A percentile compares a stretch with the other conserved stretches of the same genome.
Conservation (phyloP, 2,329 filamentous ascomycete genomes). For the Ophiocordyceps camponoti-rufipedis region DNA sequence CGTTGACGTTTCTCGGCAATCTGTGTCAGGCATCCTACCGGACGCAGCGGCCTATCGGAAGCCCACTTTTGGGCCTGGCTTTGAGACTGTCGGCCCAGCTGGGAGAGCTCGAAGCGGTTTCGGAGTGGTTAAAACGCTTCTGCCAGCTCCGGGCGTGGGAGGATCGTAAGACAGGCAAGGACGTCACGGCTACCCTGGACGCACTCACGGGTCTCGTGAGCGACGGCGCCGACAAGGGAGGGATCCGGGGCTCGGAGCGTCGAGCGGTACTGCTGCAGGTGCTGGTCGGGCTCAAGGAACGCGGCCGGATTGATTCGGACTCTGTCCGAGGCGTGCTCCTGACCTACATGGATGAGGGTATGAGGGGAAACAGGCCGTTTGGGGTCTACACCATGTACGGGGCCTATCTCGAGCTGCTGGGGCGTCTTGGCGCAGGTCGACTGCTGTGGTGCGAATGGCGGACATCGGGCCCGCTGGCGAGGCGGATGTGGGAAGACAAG, state of each 20-base stretch:
- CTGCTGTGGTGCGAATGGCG: conserved; percentile 14
- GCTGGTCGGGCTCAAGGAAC: conserved; percentile 11
- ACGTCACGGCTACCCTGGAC: conserved; percentile 7
- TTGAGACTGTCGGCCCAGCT: conserved; percentile 13
- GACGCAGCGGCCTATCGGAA: conserved; percentile 7
- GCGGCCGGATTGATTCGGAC: conserved; percentile 4
- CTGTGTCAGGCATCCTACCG: conserved; percentile 14
- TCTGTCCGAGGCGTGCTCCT: conserved; percentile 10
- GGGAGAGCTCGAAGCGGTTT: conserved; percentile 7
- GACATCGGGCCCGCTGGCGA: conserved; percentile 1
- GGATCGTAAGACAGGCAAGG: conserved; percentile 3
- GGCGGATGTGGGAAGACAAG: neutral
- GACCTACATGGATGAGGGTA: conserved; percentile 2
- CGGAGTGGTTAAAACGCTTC: conserved; percentile 9
- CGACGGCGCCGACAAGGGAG: neutral
- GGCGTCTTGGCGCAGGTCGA: conserved; percentile 12
- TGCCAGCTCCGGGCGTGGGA: conserved; percentile 5
- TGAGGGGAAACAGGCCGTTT: neutral
- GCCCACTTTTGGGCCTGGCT: conserved; percentile 11
- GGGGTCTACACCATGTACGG: conserved; percentile 6
- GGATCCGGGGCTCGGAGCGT: conserved; percentile 3
- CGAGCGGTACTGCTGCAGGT: conserved; percentile 11
- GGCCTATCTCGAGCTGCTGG: conserved; percentile 11
- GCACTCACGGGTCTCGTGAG: conserved; percentile 3
- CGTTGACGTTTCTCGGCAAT: conserved; percentile 22